Base-by-base conservation (phyloP, 345 rosid species). In the Aquilaria malaccensis region DNA sequence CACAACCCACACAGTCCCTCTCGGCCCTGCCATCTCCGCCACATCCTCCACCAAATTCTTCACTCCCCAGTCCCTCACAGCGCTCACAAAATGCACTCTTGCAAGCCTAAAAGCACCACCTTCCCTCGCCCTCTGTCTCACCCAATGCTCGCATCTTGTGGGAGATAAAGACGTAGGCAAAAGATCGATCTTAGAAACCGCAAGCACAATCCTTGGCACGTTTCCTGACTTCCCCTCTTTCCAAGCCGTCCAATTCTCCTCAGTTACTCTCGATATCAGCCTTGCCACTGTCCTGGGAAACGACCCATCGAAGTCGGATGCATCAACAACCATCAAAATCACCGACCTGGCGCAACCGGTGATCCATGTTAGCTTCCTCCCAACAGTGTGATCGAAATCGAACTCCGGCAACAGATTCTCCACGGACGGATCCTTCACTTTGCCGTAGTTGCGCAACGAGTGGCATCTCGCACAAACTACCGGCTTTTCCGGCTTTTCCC, bases 321-420 rank as follows among this genome's bases (percentile, higher is more conserved):
- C 99, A 69, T 94, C 96, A 14, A 90, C 96, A 15, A 94, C 95
- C 81, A 90, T 70, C 31, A 94, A 58, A 50, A 90, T 96, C 13
- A 94, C 89, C 9, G 92, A 80, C 56, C 99, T 75, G 48, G 87
- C 84, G 62, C 96, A 95, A 61, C 96, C 96, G 2, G 76, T 58
- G 33, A 77, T 72, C 3, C 90, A 83, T 30, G 80, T 78, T 70
- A 94, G 33, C 66, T 87, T 81, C 73, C 80, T 83, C 11, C 96
- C 97, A 4, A 93, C 89, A 0, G 96, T 87, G 58, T 83, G 88
- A 67, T 81, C 81, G 52, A 93, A 93, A 74, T 93, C 99, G 56
- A 93, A 90, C 59, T 93, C 99, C 10, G 97, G 99, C 74, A 93
- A 72, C 50, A 90, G 71, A 76, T 93, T 90, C 81, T 93, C 99